These are phyloP conservation scores for Zymoseptoria pseudotritici DNA, from an alignment of 2,329 filamentous ascomycete species.

Conservation along the genomic window DNA sequence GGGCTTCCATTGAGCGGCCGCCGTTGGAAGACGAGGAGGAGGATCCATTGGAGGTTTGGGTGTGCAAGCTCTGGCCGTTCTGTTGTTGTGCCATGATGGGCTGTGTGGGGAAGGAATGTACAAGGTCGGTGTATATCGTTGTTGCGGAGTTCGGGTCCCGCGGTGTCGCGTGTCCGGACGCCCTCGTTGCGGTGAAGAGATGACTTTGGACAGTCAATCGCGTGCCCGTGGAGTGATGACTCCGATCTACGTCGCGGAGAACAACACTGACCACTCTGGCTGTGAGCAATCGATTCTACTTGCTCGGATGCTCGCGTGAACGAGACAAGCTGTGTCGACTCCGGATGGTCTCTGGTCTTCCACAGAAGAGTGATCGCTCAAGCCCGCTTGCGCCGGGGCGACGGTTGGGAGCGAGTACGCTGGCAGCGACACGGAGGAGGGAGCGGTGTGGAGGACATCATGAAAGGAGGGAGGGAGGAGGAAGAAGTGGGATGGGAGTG, in stretches of 20 bases:
- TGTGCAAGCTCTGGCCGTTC: slow-evolving; percentile 26
- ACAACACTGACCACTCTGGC: not conserved
- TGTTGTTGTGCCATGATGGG: slow-evolving; percentile 38
- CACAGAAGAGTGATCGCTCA: slow-evolving; percentile 30
- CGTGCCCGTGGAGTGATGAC: not conserved
- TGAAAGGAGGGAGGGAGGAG: slow-evolving; percentile 15
- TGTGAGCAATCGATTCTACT: not conserved
- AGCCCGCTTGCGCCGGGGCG: slow-evolving; percentile 42
- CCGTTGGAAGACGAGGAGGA: not conserved
- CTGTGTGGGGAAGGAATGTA: slow-evolving; percentile 14
- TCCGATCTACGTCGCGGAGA: not conserved
- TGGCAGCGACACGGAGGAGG: slow-evolving; percentile 25
- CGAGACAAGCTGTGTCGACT: not conserved
- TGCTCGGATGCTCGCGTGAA: not conserved
- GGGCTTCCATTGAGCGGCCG: slow-evolving; percentile 50
- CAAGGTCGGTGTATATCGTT: slow-evolving; percentile 4
- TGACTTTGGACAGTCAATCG: not conserved
- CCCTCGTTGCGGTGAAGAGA: not conserved
- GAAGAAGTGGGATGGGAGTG: not conserved
- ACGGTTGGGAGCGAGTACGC: slow-evolving; percentile 35
- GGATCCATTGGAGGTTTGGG: not conserved
- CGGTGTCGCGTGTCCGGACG: not conserved
- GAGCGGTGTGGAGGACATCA: slow-evolving; percentile 22
- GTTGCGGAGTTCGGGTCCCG: not conserved
- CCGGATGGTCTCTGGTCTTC: not conserved